phyloP scores from a whole-genome alignment of 1,139 yeast genomes.

The Saccharomyces hybrid region DNA sequence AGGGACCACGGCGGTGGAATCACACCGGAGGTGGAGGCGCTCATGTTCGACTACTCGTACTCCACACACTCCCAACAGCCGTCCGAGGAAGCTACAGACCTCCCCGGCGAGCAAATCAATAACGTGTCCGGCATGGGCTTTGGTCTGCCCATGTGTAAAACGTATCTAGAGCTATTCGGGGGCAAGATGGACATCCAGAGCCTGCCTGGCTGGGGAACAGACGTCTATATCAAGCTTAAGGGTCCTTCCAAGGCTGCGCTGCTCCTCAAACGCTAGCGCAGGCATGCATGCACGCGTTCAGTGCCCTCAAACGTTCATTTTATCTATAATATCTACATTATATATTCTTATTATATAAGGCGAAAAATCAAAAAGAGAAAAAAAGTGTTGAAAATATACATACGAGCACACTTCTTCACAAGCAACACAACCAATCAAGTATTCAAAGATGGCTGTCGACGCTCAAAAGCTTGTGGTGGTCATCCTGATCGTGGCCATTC shows the following conservation, averaged over 20 bases:
- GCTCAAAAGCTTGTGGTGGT: background rate
- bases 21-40: no score
- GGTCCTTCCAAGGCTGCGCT: conserved; percentile 23
- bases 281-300: background rate
- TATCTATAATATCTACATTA: background rate
- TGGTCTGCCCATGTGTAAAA: conserved; percentile 80
- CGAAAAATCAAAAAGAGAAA: background rate
- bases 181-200: conserved; percentile 77
- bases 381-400: background rate
- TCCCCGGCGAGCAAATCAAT: conserved; percentile 68
- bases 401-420: background rate
- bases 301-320: background rate
- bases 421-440: background rate
- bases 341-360: background rate
- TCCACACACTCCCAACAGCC: conserved; percentile 7
- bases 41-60: no score
- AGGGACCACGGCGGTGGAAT: no score
- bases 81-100: conserved; percentile 29
- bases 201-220: conserved; percentile 81
- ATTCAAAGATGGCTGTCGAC: background rate
- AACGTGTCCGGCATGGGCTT: conserved; percentile 94
- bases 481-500: background rate
- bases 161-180: conserved; percentile 61
- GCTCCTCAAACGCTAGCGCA: background rate
- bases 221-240: conserved; percentile 48